Base-by-base conservation (phyloP, 2,329 filamentous ascomycete species). In the Talaromyces amestolkiae region DNA sequence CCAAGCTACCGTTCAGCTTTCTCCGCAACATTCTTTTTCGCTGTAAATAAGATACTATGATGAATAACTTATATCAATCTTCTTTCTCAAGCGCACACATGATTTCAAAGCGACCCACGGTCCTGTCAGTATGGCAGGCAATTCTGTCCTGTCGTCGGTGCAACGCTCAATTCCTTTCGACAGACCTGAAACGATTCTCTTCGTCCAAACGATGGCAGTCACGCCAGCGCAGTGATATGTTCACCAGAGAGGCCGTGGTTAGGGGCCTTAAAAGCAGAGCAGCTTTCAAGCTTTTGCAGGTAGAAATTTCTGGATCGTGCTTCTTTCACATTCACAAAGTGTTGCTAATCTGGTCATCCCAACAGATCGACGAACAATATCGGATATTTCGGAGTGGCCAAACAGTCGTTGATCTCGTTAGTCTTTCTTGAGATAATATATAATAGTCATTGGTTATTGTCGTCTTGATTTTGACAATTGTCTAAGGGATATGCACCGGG, bases 241-340 rank as follows among this genome's bases (percentile, higher is more conserved):
- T 88, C 75, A 86, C 90, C 0, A 86, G 86, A 64, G 87, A 91
- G 71, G 93, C 95, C 54, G 90, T 88, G 73, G 87, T 96, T 2
- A 85, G 91, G 70, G 89, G 89, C 0, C 80, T 97, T 65, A 97
- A 94, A 78, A 96, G 92, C 72, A 87, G 95, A 68, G 95, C 95
- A 31, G 95, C 93, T 0, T 97, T 95, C 78, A 99, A 99, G 78
- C 82, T 99, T 10, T 79, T 97, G 19, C 91, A 97, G 83, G 92
- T 92, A 74, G n/a, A 19, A 24, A 35, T 27, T 31, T 33, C 10
- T 39, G 15, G n/a, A 37, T 24, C 37, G 27, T 19, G 1, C 22
- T 60, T 39, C 31, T 22, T 43, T 41, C 37, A 3, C 19, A 41
- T 27, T 51, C n/a, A 17, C 10, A 33, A 41, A n/a, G 43, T 31